Base-by-base conservation (phyloP, 2,329 filamentous ascomycete species). In the Epichloe sp. region DNA sequence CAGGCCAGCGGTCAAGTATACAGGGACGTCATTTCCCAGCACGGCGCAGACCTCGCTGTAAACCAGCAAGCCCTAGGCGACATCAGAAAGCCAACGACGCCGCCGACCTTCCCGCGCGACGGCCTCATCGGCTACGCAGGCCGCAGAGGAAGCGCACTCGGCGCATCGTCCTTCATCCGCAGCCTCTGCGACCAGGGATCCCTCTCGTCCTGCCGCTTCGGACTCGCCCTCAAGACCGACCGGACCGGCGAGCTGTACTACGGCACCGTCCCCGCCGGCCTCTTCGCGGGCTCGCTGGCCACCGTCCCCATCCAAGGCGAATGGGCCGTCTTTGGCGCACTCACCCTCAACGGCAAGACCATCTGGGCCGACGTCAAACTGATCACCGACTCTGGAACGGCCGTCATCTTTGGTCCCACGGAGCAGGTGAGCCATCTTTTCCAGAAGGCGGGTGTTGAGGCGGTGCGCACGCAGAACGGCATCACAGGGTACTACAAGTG, bases 201-300 rank as follows among this genome's bases (percentile, higher is more conserved):
- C 12, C 50, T 59, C 21, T 52, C 55, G 41, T 47, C 53, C 5
- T 59, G 57, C 50, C 57, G 57, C 37, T 57, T 58, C 43, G 57
- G 57, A 10, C 50, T 58, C 17, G 53, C 57, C 12, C 50, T 59
- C 19, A 48, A 49, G 2, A 38, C 56, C 40, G 52, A 59, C 46
- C 37, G 51, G 40, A 59, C 56, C 10, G 57, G 57, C 37, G 47
- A 50, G 12, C 42, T 59, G 12, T 50, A 58, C 53, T 58, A 58
- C 43, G 57, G 57, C 44, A 41, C 55, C 23, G 49, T 58, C 5
- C 53, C 52, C 2, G 54, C 46, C 0, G 50, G 55, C 43, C 11
- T 31, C 4, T 34, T 50, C 37, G 5, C 35, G 21, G 21, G 23
- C 12, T 4, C 23, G 6, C 23, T 50, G 5, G 44, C 43, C 17